Evolutionary conservation across 2,329 filamentous ascomycete species (phyloP), one percentile per base, ranked within the genome.

Genomic region (Fusarium sp.): DNA sequence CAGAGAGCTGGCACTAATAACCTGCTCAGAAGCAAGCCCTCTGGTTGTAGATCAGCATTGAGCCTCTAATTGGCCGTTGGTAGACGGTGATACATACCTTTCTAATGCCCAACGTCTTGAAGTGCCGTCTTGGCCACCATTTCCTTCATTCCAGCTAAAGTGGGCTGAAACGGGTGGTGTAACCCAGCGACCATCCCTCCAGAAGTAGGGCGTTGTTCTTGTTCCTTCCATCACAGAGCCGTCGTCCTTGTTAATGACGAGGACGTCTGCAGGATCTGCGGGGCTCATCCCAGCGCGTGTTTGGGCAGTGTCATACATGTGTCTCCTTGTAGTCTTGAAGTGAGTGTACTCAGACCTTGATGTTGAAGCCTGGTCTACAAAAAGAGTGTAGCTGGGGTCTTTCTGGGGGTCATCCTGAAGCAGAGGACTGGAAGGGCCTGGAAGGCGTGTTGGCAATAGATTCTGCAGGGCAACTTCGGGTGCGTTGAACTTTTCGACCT

Each of bases 211-310:
- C 0, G 89, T 96, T 1, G 90, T 93, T 14, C 90, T 83, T 58
- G 89, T 93, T 9, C 92, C 92, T 75, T 98, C 94, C 84, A 96
- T 96, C 32, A 97, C 77, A 44, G 88, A 83, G 2, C 82, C 82
- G 25, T 84, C 78, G 5, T 73, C 63, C 1, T 71, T 71, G 68
- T 91, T 92, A 61, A 90, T 82, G 3, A 97, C 76, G 17, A 98
- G 79, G 5, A 97, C 91, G 73, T 98, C 94, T 47, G 83, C 82
- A 36, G 77, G 73, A 33, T 84, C 82, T 1, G 76, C 70, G 9
- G 73, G 76, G 38, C 61, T 71, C 43, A 94, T 85, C 0, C 78
- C 78, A 1, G 83, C 84, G 13, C 91, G 82, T 23, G 77, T 70
- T 9, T 93, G 85, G 1, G 92, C 91, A 3, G 77, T 78, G 41